phyloP scores from a whole-genome alignment of 306 rosid species.

The Phaseolus lunatus region DNA sequence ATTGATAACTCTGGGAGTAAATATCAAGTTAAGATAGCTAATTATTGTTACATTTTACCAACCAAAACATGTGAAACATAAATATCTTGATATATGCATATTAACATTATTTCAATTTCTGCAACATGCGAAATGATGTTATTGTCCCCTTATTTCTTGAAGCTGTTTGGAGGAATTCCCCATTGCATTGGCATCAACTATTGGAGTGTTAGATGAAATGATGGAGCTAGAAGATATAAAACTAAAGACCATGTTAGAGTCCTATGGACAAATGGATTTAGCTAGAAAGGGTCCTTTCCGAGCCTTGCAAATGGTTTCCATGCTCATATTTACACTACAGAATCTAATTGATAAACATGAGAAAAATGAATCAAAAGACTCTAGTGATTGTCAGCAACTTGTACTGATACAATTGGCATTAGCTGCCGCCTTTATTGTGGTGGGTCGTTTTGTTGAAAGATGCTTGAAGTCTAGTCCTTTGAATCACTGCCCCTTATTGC shows the following conservation, averaged over 20 bases:
- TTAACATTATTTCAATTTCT: conserved; percentile 9
- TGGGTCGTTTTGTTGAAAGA: conserved; percentile 85
- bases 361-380: conserved; percentile 50
- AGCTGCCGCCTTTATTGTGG: conserved; percentile 63
- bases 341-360: conserved; percentile 45
- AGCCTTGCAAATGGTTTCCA: conserved; percentile 72
- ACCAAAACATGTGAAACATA: neutral
- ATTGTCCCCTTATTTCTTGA: conserved; percentile 35
- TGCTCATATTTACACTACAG: conserved; percentile 69
- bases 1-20: neutral
- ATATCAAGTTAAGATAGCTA: neutral
- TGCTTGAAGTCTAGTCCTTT: conserved; percentile 59
- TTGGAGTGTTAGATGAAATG: conserved; percentile 70
- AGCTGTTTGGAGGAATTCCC: conserved; percentile 78
- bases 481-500: conserved; percentile 68
- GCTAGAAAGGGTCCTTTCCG: conserved; percentile 85
- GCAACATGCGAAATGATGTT: neutral
- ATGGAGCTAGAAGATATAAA: conserved; percentile 71
- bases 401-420: conserved; percentile 65
- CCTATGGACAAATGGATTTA: conserved; percentile 72
- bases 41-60: neutral
- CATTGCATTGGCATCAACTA: conserved; percentile 61
- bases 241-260: conserved; percentile 65
- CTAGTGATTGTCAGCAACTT: conserved; percentile 46
- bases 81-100: neutral